A percentile compares a stretch with the other conserved stretches of the same genome.
Conservation (phyloP, 2,329 filamentous ascomycete species). For the Alternaria sp. region DNA sequence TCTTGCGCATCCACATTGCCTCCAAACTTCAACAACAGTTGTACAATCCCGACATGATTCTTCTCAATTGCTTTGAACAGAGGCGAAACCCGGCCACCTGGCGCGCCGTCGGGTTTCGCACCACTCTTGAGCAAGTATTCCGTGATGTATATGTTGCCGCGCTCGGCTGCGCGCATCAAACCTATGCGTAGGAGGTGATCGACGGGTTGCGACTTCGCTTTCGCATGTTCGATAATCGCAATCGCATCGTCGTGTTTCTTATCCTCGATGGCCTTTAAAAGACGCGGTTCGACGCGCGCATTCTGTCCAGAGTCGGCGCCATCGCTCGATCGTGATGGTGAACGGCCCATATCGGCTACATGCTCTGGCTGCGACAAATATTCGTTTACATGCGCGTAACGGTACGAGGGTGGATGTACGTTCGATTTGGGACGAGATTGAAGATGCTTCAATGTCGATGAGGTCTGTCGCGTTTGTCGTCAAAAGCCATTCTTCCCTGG, state of each 20-base stretch:
- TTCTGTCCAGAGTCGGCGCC: slow-evolving; percentile 41
- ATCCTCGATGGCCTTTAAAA: slow-evolving; percentile 49
- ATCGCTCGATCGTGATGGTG: slow-evolving; percentile 49
- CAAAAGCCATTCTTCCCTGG: slow-evolving; percentile 10
- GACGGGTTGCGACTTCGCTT: slow-evolving; percentile 40
- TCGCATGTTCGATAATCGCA: slow-evolving; percentile 48
- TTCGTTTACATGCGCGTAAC: slow-evolving; percentile 3
- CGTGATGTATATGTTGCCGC: slow-evolving; percentile 39
- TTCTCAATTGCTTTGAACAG: slow-evolving; percentile 46
- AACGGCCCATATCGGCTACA: slow-evolving; percentile 41
- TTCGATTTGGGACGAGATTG: slow-evolving; percentile 17
- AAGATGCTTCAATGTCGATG: slow-evolving; percentile 14
- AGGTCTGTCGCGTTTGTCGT: slow-evolving; percentile 19
- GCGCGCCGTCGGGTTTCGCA: slow-evolving; percentile 47
- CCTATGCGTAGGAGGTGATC: slow-evolving; percentile 50
- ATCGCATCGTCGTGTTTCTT: slow-evolving; percentile 40
- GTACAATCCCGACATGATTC: slow-evolving; percentile 41
- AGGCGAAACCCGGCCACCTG: slow-evolving; percentile 42
- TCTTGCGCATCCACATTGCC: slow-evolving; percentile 47
- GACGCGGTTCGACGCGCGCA: slow-evolving; percentile 44
- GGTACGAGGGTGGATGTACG: slow-evolving; percentile 5
- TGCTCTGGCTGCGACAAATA: slow-evolving; percentile 21
- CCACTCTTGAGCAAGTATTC: slow-evolving; percentile 46
- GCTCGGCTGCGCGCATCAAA: slow-evolving; percentile 47
- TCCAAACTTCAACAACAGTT: slow-evolving; percentile 43